Percentiles rank a stretch among this genome's conserved stretches.
These are phyloP conservation scores for Aspergillus sp. DNA, from an alignment of 2,329 filamentous ascomycete species.

Conservation along the genomic window DNA sequence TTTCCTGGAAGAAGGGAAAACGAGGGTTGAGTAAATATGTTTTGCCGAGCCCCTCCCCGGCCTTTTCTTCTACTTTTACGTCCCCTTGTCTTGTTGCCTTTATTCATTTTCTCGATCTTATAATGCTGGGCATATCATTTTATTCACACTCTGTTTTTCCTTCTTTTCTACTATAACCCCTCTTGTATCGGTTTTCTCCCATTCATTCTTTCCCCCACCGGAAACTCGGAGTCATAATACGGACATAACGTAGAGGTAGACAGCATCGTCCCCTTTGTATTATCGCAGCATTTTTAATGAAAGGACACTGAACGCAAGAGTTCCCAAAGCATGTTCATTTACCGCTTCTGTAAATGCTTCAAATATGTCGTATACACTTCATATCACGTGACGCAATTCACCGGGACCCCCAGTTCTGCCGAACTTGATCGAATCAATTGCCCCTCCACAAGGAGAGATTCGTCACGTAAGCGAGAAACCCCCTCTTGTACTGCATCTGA, in stretches of 20 bases:
- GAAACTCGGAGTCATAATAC: slow-evolving; percentile 1
- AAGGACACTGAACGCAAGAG: neutral
- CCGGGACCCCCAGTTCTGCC: neutral
- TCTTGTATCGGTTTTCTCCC: neutral
- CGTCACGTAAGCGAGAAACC: slow-evolving; percentile 10
- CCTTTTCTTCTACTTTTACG: neutral
- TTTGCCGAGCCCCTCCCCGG: slow-evolving; percentile 8
- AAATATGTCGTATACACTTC: neutral
- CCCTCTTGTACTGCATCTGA: slow-evolving; percentile 20
- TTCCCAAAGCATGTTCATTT: neutral
- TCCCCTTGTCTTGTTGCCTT: neutral
- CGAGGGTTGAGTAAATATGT: slow-evolving; percentile 72
- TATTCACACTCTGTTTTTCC: neutral
- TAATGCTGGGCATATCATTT: slow-evolving; percentile 4
- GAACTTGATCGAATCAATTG: neutral
- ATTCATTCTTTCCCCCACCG: slow-evolving; percentile 8
- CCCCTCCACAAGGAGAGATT: slow-evolving; percentile 6
- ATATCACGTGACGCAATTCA: neutral
- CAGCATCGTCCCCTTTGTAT: neutral
- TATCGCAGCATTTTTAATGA: neutral
- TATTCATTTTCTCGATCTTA: neutral
- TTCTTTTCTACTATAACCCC: slow-evolving; percentile 1
- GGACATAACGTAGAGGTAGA: slow-evolving; percentile 4
- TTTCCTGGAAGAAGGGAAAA: slow-evolving; percentile 95
- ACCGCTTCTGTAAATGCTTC: neutral